Conservation (phyloP, 331 rosid species). For the Malus hybrid region DNA sequence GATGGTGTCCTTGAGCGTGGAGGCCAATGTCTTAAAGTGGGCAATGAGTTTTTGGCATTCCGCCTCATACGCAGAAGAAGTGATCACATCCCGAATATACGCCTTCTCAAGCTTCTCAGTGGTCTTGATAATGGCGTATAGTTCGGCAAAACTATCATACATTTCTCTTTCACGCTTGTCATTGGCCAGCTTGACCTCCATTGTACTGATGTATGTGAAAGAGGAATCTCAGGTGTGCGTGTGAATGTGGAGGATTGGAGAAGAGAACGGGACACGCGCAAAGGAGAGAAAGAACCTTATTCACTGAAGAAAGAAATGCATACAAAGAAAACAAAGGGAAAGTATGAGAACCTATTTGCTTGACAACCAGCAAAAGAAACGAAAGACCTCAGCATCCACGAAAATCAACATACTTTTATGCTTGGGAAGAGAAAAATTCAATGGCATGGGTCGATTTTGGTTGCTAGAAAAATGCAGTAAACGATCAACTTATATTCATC, state of each 20-base stretch:
- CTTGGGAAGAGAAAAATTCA: background rate
- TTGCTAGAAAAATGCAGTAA: too few relatives aligned
- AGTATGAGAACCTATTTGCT: background rate
- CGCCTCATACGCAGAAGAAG: slow-evolving; percentile 69
- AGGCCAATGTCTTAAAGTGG: slow-evolving; percentile 81
- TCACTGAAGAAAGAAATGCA: slow-evolving; percentile 45
- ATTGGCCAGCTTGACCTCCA: slow-evolving; percentile 98
- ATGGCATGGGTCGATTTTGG: background rate
- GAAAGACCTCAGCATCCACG: background rate
- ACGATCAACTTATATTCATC: background rate
- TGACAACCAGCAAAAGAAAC: background rate
- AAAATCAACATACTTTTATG: background rate
- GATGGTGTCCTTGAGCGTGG: slow-evolving; percentile 79
- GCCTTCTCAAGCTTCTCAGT: slow-evolving; percentile 96
- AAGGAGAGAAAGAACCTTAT: slow-evolving; percentile 48
- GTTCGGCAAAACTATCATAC: slow-evolving; percentile 93
- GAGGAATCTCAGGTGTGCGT: background rate
- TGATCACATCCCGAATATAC: slow-evolving; percentile 67
- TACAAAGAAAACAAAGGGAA: background rate
- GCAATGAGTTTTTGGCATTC: slow-evolving; percentile 90
- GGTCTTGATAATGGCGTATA: slow-evolving; percentile 85
- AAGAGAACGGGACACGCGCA: slow-evolving; percentile 99
- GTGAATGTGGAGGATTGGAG: slow-evolving; percentile 64
- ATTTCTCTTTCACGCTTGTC: slow-evolving; percentile 99
- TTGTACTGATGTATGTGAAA: slow-evolving; percentile 1